A percentile compares a stretch with the other conserved stretches of the same genome.
Evolutionary conservation across 371 early-diverging fungal genomes (phyloP).

Genomic region (Phascolomyces articulosus): DNA sequence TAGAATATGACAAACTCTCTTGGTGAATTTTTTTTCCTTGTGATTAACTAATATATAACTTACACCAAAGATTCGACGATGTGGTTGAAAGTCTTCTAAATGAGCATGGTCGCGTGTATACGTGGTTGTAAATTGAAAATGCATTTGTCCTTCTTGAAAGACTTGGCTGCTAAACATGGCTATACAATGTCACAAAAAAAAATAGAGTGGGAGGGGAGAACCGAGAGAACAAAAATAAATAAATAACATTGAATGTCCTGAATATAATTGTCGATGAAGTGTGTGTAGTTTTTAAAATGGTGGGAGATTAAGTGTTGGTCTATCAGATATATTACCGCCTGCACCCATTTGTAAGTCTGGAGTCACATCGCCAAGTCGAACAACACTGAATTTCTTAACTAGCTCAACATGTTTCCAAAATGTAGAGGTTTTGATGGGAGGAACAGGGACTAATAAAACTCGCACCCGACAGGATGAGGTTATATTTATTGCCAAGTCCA

Average conservation of each 20-base stretch:
- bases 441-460: conserved; percentile 76
- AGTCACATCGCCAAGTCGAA: conserved; percentile 63
- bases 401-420: conserved; percentile 72
- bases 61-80: conserved; percentile 80
- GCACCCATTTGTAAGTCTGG: conserved; percentile 57
- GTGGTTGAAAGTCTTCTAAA: conserved; percentile 81
- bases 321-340: conserved; percentile 33
- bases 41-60: too few species aligned
- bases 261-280: too few species aligned
- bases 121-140: conserved; percentile 76
- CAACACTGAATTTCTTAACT: conserved; percentile 57
- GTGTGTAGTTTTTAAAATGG: too few species aligned
- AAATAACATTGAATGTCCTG: too few species aligned
- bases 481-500: conserved; percentile 57
- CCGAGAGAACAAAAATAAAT: too few species aligned
- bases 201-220: too few species aligned
- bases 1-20: too few species aligned
- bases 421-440: conserved; percentile 66
- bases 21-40: too few species aligned
- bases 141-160: conserved; percentile 76
- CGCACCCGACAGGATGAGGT: conserved; percentile 67
- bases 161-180: conserved; percentile 64
- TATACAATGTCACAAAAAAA: conserved; percentile 7
- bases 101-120: conserved; percentile 62
- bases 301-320: too few species aligned